A percentile compares a stretch with the other conserved stretches of the same genome.
Evolutionary conservation across 192 early-diverging fungal species (phyloP).

Genomic region (Entomortierella parvispora): DNA sequence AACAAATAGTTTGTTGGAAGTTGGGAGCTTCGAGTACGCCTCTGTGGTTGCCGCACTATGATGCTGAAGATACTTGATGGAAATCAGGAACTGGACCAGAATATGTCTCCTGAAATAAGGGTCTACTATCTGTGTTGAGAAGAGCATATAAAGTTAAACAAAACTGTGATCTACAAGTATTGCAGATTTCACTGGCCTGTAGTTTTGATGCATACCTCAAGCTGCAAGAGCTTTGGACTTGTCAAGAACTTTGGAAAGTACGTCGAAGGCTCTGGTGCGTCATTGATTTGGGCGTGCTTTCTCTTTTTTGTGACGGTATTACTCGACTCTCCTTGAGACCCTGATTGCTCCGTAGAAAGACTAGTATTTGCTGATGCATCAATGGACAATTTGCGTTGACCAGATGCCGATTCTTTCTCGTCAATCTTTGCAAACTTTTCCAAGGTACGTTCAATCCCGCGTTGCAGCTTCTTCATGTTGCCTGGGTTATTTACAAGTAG

Average conservation of each 20-base stretch:
- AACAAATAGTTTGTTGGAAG: constrained; percentile 69
- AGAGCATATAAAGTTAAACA: constrained; percentile 9
- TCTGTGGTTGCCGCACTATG: constrained; percentile 56
- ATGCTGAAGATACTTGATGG: constrained; percentile 77
- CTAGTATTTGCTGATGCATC: background rate
- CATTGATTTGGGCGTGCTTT: constrained; percentile 8
- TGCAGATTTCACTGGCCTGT: background rate
- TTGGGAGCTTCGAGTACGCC: constrained; percentile 55
- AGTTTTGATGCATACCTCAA: constrained; percentile 63
- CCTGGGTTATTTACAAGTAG: constrained; percentile 48
- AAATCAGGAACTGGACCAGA: constrained; percentile 88
- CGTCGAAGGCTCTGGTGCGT: background rate
- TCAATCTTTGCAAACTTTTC: constrained; percentile 42
- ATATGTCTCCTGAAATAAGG: constrained; percentile 86
- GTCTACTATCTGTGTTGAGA: constrained; percentile 76
- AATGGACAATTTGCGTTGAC: constrained; percentile 5
- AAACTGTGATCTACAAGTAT: background rate
- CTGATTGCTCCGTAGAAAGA: background rate
- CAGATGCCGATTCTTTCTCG: constrained; percentile 26
- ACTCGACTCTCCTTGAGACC: background rate
- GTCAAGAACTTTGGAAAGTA: constrained; percentile 83
- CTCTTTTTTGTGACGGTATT: constrained; percentile 9
- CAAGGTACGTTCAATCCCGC: constrained; percentile 48
- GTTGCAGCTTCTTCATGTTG: constrained; percentile 26
- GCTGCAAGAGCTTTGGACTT: constrained; percentile 71